Conservation (phyloP, 106 monocot genomes). For the Agapanthus africanus region DNA sequence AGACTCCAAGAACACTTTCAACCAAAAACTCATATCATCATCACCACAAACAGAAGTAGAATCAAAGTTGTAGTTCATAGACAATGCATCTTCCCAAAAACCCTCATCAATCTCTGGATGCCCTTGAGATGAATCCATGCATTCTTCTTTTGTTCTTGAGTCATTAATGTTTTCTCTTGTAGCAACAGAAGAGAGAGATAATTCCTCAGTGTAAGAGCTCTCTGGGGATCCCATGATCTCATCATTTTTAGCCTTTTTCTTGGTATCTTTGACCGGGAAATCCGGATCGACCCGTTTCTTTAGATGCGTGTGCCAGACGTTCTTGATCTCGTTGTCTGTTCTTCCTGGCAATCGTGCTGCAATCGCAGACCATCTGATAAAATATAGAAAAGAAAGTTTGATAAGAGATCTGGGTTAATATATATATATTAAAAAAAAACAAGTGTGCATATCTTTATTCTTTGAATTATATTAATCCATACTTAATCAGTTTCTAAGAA, state of each 20-base stretch:
- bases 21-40: slow-evolving; percentile 4
- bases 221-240: too few species aligned
- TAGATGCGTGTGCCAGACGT: slow-evolving; percentile 47
- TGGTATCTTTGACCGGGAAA: too few species aligned
- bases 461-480: too few species aligned
- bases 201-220: too few species aligned
- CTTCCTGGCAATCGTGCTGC: slow-evolving; percentile 44
- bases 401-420: too few species aligned
- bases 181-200: too few species aligned
- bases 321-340: slow-evolving; percentile 66
- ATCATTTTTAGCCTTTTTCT: too few species aligned
- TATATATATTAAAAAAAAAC: not conserved
- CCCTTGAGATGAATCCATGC: not conserved
- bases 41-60: not conserved
- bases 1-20: not conserved
- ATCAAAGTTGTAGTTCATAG: not conserved
- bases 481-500: too few species aligned
- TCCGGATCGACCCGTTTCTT: slow-evolving; percentile 24
- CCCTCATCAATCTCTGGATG: not conserved
- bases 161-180: not conserved
- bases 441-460: not conserved
- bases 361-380: slow-evolving; percentile 50
- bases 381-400: too few species aligned
- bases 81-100: not conserved
- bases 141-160: not conserved